Conservation (phyloP, 208 protist genomes). For the Naegleria fowleri region DNA sequence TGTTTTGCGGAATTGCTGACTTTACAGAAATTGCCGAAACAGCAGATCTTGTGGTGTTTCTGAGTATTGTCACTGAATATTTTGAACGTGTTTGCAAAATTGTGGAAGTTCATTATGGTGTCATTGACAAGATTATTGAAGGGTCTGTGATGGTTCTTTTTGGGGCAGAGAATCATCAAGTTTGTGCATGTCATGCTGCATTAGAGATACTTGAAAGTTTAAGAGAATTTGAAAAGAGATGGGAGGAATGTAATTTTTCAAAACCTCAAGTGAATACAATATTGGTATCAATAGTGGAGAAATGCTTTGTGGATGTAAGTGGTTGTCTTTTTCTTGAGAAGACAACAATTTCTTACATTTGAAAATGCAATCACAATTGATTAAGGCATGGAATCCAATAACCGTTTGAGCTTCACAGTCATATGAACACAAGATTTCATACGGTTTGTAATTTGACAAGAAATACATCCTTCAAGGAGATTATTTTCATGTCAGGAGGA, state of each 20-base stretch:
- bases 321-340: no score
- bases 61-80: background rate
- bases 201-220: background rate
- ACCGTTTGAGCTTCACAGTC: background rate
- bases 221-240: background rate
- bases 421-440: background rate
- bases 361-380: no score
- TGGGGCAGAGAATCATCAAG: background rate
- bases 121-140: conserved; percentile 1
- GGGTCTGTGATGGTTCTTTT: background rate
- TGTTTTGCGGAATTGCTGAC: background rate
- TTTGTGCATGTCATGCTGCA: no score
- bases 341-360: no score
- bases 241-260: background rate
- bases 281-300: background rate
- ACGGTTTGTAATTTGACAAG: background rate
- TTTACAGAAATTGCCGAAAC: background rate
- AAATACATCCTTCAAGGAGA: background rate
- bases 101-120: background rate
- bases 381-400: background rate
- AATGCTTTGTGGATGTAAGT: background rate
- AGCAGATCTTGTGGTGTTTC: background rate
- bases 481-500: background rate
- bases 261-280: background rate
- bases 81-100: background rate